Conservation (phyloP, 768 basidiomycete species). For the Fibroporia radiculosa region DNA sequence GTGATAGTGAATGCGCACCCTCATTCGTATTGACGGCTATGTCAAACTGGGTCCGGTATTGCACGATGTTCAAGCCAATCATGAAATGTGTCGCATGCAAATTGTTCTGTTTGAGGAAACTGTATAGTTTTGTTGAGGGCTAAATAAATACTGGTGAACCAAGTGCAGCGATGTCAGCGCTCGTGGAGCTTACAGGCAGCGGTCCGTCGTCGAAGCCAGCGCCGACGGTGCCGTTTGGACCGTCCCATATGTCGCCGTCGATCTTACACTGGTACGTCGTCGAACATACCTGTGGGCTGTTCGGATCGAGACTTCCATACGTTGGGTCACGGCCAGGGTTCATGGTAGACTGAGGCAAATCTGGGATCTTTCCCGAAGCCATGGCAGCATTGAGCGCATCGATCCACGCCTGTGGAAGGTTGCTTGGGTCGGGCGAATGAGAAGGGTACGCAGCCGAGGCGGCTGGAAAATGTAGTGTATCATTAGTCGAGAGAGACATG, state of each 20-base stretch:
- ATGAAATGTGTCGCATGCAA: conserved; percentile 80
- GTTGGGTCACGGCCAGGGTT: conserved; percentile 23
- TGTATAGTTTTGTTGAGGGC: conserved; percentile 39
- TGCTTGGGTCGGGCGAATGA: conserved; percentile 34
- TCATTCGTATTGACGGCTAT: conserved; percentile 33
- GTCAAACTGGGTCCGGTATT: conserved; percentile 47
- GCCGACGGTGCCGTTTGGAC: conserved; percentile 59
- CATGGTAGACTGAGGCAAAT: conserved; percentile 45
- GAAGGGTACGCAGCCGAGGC: conserved; percentile 60
- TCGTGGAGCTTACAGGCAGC: conserved; percentile 28
- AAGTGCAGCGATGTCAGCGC: not conserved
- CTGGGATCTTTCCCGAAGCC: conserved; percentile 63
- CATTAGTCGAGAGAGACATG: not conserved
- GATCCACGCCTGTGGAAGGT: conserved; percentile 63
- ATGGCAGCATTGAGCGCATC: conserved; percentile 64
- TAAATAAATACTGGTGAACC: conserved; percentile 9
- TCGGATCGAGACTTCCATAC: conserved; percentile 34
- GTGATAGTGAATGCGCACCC: conserved; percentile 1
- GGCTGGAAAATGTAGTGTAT: conserved; percentile 28
- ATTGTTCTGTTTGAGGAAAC: conserved; percentile 61
- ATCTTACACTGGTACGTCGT: conserved; percentile 60
- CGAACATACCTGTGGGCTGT: conserved; percentile 59
- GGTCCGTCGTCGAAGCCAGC: conserved; percentile 83
- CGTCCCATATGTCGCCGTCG: conserved; percentile 58
- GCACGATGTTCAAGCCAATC: conserved; percentile 74